Evolutionary conservation across 768 basidiomycete species (phyloP), one percentile per base, ranked within the genome.

Genomic region (Termitomyces sp.): DNA sequence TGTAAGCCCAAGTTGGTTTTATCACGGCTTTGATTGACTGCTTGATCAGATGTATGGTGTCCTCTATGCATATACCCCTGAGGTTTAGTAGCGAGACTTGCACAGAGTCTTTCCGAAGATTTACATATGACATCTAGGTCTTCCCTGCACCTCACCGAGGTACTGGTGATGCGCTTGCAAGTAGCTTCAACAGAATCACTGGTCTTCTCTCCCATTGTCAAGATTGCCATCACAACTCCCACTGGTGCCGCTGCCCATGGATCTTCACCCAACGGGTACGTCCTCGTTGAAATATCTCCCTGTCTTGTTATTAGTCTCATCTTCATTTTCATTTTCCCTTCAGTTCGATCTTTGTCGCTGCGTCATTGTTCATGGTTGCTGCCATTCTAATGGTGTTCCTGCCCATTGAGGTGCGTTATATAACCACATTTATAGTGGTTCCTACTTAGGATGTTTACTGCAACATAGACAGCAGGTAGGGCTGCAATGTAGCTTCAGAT

Each of bases 141-240:
- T 84, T 85, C 72, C 80, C 83, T 0, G 79, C 81, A 0, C 78
- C 81, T 5, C 80, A 82, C 60, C 76, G 83, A 42, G 83, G 83
- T 2, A 82, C 82, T 0, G 82, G 80, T 14, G 78, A 81, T 56
- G 82, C 81, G 3, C 57, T 75, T 75, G 62, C 78, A 68, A 59
- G 74, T 74, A 58, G 77, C 75, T 72, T 82, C 62, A 83, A 83
- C 63, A 72, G 79, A 36, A 72, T 80, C 40, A 75, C 74, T 32
- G 80, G 78, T 10, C 67, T 82, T 53, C 74, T 81, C 34, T 74
- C 80, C 80, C 32, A 70, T 80, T 40, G 78, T 80, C 68, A 79
- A 79, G 58, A 80, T 80, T 46, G 75, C 72, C 8, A 78, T 76
- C 10, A 55, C 53, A 30, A 30, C 52, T 3, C 42, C 53, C 2